Conservation (phyloP, 371 early-diverging fungal species). For the Smittium mucronatum region DNA sequence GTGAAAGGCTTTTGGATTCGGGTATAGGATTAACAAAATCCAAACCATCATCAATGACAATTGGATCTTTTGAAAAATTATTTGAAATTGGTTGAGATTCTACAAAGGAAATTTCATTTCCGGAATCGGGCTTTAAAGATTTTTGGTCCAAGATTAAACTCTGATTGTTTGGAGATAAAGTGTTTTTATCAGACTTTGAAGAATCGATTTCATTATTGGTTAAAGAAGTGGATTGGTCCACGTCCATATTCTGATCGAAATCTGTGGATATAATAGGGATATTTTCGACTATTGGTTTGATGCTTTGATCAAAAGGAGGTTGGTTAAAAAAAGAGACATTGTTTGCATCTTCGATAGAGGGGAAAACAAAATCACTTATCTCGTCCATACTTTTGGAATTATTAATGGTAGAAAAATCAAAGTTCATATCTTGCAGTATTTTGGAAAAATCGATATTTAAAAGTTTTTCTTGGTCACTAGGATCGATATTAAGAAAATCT, state of each 20-base stretch:
- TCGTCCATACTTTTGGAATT: background rate
- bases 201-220: no score
- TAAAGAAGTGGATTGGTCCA: no score
- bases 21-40: no score
- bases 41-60: no score
- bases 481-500: background rate
- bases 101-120: no score
- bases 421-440: background rate
- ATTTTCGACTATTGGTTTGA: background rate
- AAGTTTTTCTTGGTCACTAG: background rate
- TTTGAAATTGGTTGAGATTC: no score
- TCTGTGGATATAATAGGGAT: background rate
- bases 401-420: background rate
- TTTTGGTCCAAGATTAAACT: no score
- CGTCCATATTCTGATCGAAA: background rate
- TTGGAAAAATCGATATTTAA: background rate
- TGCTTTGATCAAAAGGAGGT: background rate
- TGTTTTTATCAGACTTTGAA: no score
- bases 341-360: background rate
- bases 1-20: no score
- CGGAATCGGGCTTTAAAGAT: no score
- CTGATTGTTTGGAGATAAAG: no score
- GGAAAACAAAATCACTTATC: background rate
- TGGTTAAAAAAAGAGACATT: background rate
- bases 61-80: no score